These are phyloP conservation scores for Coemansia sp. DNA, from an alignment of 192 early-diverging fungal genomes.

Conservation along the genomic window DNA sequence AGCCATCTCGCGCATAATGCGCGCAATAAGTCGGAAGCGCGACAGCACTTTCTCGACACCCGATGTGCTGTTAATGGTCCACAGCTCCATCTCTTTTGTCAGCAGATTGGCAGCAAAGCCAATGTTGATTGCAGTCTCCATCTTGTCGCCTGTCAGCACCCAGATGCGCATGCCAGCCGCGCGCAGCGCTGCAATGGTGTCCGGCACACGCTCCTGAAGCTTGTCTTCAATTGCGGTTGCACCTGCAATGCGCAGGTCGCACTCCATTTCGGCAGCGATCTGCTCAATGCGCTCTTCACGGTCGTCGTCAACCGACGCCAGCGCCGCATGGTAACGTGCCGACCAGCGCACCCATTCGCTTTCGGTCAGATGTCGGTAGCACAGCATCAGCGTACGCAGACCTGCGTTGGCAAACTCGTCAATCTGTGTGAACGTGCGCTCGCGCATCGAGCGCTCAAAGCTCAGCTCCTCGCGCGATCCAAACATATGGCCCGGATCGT, in stretches of 20 bases:
- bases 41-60: conserved; percentile 46
- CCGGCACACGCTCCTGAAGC: conserved; percentile 93
- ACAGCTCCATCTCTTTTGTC: conserved; percentile 68
- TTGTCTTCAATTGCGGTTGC: conserved; percentile 97
- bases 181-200: conserved; percentile 78
- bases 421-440: conserved; percentile 65
- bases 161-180: conserved; percentile 93
- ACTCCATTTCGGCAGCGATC: conserved; percentile 78
- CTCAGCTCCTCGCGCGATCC: conserved; percentile 44
- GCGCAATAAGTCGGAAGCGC: conserved; percentile 50
- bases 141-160: conserved; percentile 97
- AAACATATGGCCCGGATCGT: conserved; percentile 8
- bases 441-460: conserved; percentile 56
- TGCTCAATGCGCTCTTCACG: conserved; percentile 72
- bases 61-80: conserved; percentile 57
- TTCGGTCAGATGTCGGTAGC: conserved; percentile 70
- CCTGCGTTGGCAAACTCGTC: conserved; percentile 81
- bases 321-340: conserved; percentile 71
- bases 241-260: conserved; percentile 78
- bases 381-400: conserved; percentile 85
- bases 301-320: conserved; percentile 65
- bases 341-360: conserved; percentile 76
- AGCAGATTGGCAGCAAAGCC: conserved; percentile 83
- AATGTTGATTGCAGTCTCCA: conserved; percentile 99
- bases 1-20: conserved; percentile 52